Conservation (phyloP, 805 yeast genomes). For the Wickerhamiella occidentalis region DNA sequence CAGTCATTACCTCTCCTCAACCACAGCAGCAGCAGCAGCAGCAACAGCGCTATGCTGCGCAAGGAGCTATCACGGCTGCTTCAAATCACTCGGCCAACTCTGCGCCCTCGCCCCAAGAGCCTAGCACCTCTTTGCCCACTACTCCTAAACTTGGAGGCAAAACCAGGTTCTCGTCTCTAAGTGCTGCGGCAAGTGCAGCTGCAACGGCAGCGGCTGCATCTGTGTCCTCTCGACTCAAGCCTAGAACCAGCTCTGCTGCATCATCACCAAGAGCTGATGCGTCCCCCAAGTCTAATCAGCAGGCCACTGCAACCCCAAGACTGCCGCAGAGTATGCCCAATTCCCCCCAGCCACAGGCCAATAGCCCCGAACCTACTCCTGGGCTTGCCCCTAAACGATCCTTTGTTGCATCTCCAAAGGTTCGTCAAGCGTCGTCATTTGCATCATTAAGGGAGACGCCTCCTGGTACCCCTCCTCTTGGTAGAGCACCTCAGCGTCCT, state of each 20-base stretch:
- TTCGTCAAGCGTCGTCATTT: not conserved
- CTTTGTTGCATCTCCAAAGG: not conserved
- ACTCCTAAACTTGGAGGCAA: not conserved
- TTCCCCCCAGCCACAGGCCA: not conserved
- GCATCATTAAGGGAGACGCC: not conserved
- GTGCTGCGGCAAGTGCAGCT: slow-evolving; percentile 1
- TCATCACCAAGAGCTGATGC: not conserved
- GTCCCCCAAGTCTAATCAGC: not conserved
- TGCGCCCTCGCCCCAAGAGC: not conserved
- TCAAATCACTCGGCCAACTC: not conserved
- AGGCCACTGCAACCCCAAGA: not conserved
- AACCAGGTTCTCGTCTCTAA: not conserved
- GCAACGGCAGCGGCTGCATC: slow-evolving; percentile 1
- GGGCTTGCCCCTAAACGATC: not conserved
- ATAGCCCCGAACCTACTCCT: too few relatives aligned
- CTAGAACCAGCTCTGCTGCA: not conserved
- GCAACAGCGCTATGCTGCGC: not conserved
- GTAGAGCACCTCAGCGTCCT: not conserved
- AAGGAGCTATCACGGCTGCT: not conserved
- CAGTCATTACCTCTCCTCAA: not conserved
- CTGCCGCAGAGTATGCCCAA: not conserved
- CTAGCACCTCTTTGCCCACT: not conserved
- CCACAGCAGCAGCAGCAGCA: not conserved
- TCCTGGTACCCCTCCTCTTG: not conserved
- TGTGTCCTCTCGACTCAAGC: slow-evolving; percentile 1